These are phyloP conservation scores for Mucuna pruriens DNA, from an alignment of 306 rosid genomes.

Conservation along the genomic window DNA sequence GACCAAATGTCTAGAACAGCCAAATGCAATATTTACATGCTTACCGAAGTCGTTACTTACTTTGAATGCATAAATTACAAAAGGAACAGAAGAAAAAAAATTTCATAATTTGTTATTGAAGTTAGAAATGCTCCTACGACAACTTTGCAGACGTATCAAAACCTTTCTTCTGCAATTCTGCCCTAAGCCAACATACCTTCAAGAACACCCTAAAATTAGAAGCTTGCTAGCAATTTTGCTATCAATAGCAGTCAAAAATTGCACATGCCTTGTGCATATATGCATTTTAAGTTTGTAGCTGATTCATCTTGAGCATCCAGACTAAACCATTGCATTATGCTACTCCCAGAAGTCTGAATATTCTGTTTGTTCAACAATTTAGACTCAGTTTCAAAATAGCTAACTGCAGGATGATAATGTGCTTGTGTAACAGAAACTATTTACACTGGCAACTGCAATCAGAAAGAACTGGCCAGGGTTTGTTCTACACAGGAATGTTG, in stretches of 20 bases:
- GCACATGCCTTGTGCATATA: slow-evolving; percentile 64
- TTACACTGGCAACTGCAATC: slow-evolving; percentile 66
- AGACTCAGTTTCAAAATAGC: slow-evolving; percentile 39
- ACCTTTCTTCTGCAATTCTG: slow-evolving; percentile 56
- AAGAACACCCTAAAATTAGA: slow-evolving; percentile 57
- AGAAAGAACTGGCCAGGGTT: slow-evolving; percentile 33
- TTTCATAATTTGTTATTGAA: slow-evolving; percentile 56
- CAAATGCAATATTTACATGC: slow-evolving; percentile 78
- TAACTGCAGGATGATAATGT: slow-evolving; percentile 53
- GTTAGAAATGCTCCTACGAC: slow-evolving; percentile 66
- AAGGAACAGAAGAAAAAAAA: slow-evolving; percentile 19
- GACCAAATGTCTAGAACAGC: slow-evolving; percentile 66
- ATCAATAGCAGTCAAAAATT: slow-evolving; percentile 61
- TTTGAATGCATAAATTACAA: slow-evolving; percentile 35
- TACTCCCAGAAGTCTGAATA: slow-evolving; percentile 49
- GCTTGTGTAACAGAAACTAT: slow-evolving; percentile 61
- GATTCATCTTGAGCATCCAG: slow-evolving; percentile 50
- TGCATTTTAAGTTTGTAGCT: slow-evolving; percentile 41
- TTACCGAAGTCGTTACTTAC: slow-evolving; percentile 48
- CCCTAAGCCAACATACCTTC: slow-evolving; percentile 57
- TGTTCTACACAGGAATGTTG: slow-evolving; percentile 77
- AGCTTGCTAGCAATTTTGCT: slow-evolving; percentile 62
- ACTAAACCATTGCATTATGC: slow-evolving; percentile 43
- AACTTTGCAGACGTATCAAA: slow-evolving; percentile 60
- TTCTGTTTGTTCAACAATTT: slow-evolving; percentile 48